Base-by-base conservation (phyloP, 441 rosid genomes). In the Syzygium syzygioides region DNA sequence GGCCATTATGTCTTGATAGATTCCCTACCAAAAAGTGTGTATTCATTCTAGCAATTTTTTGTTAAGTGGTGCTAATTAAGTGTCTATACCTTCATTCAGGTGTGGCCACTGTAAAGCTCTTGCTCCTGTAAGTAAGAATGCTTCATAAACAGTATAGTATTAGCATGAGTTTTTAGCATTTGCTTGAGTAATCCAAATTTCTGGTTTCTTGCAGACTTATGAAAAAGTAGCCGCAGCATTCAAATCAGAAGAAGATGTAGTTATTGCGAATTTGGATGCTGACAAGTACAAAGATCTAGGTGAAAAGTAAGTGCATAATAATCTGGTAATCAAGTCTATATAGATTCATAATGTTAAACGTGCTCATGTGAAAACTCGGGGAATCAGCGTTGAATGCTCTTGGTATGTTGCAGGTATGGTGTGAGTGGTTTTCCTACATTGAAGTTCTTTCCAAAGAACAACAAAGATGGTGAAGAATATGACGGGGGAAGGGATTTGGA, bases 401-500 rank as follows among this genome's bases (percentile, higher is more conserved):
- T 86, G 34, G 60, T 89, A 48, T 87, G 66, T 18, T 89, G 86
- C 92, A 98, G 99, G 94, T 96, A 92, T 87, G 99, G 96, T 89
- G 96, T 97, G 54, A 96, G 98, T 89, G 99, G 99, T 86, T 97
- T 48, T 94, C 99, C 99, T 89, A 97, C 99, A 50, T 86, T 98
- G 89, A 98, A 96, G 88, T 97, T 97, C 91, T 98, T 98, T 88
- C 98, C 99, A 19, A 96, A 94, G 89, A 91, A 94, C 91, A 96
- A 97, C 93, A 97, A 96, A 93, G 99, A 93, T 26, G 99, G 99
- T 87, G 98, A 96, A 91, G 98, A 96, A 11, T 98, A 97, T 86
- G 98, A 95, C 9, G 99, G 97, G 18, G 98, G 98, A 64, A 93
- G 98, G 92, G 98, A 95, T 88, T 89, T 97, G 66, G 99, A 95